Evolutionary conservation across 306 rosid genomes (phyloP).

Genomic region (Acmispon strigosus): DNA sequence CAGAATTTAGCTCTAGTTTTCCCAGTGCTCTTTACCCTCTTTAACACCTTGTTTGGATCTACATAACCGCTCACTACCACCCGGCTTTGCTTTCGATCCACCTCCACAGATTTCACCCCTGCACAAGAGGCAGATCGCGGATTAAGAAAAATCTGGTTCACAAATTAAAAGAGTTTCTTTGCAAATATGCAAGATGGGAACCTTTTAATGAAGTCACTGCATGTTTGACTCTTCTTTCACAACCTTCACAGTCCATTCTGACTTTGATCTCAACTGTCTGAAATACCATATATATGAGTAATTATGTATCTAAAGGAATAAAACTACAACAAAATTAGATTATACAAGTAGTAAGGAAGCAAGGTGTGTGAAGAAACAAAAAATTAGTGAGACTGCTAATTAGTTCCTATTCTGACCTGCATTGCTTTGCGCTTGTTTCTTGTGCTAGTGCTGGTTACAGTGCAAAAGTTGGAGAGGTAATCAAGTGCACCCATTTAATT

Average conservation of each 20-base stretch:
- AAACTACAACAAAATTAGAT: not conserved
- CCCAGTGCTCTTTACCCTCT: conserved; percentile 69
- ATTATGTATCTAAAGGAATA: not conserved
- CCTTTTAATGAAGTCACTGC: conserved; percentile 67
- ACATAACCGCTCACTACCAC: conserved; percentile 72
- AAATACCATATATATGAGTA: not conserved
- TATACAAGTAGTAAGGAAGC: not conserved
- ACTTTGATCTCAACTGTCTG: conserved; percentile 82
- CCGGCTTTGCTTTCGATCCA: conserved; percentile 60
- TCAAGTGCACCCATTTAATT: conserved; percentile 78
- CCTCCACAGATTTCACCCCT: conserved; percentile 79
- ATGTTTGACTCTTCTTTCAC: conserved; percentile 74
- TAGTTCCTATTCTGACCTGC: conserved; percentile 41
- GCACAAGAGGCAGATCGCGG: not conserved
- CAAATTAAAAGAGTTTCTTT: too few relatives aligned
- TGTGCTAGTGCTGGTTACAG: conserved; percentile 42
- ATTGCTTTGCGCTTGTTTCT: conserved; percentile 64
- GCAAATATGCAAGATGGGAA: not conserved
- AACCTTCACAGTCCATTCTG: conserved; percentile 85
- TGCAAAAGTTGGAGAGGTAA: conserved; percentile 72
- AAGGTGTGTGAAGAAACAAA: too few relatives aligned
- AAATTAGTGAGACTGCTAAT: too few relatives aligned
- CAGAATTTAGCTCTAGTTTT: conserved; percentile 65
- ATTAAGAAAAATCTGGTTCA: too few relatives aligned
- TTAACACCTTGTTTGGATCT: conserved; percentile 72